phyloP scores from a whole-genome alignment of 2,329 filamentous ascomycete species.

The Fusarium subglutinans region DNA sequence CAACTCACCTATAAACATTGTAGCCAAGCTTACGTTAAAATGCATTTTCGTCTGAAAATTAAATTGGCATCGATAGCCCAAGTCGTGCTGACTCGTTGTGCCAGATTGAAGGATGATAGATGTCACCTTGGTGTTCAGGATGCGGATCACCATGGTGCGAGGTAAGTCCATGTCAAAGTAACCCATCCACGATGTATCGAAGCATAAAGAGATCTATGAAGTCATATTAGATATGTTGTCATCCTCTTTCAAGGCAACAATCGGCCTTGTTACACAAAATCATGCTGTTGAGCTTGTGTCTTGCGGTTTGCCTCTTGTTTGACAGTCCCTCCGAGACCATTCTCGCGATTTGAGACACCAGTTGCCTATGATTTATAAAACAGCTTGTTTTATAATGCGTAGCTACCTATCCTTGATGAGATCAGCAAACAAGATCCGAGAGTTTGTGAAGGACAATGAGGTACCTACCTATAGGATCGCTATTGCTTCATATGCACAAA shows the following conservation, averaged over 20 bases:
- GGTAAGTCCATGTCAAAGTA: background rate
- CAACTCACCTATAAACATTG: too few species aligned
- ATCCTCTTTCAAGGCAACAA: rapidly evolving
- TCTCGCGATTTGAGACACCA: background rate
- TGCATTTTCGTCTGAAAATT: background rate
- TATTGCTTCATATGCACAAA: background rate
- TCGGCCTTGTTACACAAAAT: background rate
- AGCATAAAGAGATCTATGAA: background rate
- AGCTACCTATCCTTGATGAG: background rate
- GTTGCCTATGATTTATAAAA: background rate
- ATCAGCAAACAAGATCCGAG: background rate
- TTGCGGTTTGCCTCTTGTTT: background rate
- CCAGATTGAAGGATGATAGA: background rate
- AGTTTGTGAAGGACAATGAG: background rate
- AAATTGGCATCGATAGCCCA: background rate
- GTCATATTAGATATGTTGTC: rapidly evolving
- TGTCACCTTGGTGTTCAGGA: background rate
- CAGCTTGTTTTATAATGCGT: background rate
- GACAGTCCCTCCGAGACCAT: background rate
- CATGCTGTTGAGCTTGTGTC: background rate
- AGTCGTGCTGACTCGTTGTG: background rate
- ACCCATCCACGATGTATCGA: background rate
- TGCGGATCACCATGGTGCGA: background rate
- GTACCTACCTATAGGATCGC: background rate
- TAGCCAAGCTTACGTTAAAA: background rate